Conservation (phyloP, 225 moss, liverwort and hornwort genomes). For the Lunularia cruciata region DNA sequence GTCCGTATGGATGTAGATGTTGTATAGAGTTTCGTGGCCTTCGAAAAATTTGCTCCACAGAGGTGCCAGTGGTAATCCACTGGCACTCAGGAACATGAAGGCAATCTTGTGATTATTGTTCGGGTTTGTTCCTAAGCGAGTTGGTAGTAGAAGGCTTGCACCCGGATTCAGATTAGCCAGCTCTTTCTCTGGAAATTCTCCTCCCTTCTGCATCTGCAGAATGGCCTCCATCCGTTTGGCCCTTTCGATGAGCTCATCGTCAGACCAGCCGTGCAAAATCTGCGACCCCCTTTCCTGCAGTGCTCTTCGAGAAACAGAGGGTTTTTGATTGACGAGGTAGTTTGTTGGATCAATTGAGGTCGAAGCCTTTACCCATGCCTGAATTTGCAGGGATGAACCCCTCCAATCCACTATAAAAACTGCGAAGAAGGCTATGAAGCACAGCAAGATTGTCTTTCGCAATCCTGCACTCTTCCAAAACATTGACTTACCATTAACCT, state of each 20-base stretch:
- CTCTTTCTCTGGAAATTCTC: background rate
- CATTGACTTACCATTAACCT: background rate
- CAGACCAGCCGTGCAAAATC: slow-evolving; percentile 23
- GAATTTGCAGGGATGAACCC: background rate
- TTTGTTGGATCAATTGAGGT: background rate
- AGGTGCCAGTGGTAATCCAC: slow-evolving; percentile 43
- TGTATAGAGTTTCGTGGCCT: slow-evolving; percentile 42
- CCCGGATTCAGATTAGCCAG: background rate
- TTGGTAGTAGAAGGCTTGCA: no score
- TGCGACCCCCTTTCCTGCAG: slow-evolving; percentile 9
- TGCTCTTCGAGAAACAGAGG: background rate
- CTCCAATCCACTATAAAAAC: background rate
- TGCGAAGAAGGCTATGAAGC: background rate
- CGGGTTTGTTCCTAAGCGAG: no score
- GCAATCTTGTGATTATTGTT: slow-evolving; percentile 40
- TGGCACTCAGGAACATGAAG: slow-evolving; percentile 54
- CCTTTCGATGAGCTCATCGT: slow-evolving; percentile 24
- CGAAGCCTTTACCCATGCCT: background rate
- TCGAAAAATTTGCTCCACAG: slow-evolving; percentile 56
- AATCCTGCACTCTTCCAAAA: background rate
- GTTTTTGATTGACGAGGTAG: no score
- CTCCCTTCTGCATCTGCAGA: background rate
- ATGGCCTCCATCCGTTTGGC: background rate
- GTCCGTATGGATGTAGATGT: slow-evolving; percentile 54
- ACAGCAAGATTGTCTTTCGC: background rate